A percentile compares a stretch with the other conserved stretches of the same genome.
These are phyloP conservation scores for Psilocybe sp. DNA, from an alignment of 768 basidiomycete species.

Conservation along the genomic window DNA sequence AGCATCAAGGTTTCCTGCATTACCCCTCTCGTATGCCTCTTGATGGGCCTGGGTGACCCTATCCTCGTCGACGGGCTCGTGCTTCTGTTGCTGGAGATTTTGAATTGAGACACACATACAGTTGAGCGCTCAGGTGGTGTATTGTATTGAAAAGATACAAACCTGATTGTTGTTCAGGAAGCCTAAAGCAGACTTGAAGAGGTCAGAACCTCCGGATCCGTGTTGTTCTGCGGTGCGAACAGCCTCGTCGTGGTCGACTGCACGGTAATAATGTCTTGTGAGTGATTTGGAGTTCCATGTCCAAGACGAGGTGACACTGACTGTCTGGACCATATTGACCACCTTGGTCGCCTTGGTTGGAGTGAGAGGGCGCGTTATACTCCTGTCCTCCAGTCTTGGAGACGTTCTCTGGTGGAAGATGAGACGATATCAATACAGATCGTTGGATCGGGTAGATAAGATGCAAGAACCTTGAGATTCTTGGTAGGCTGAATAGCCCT, in stretches of 20 bases:
- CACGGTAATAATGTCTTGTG: neutral
- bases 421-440: slow-evolving; percentile 18
- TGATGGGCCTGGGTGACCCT: slow-evolving; percentile 59
- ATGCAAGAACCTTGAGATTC: slow-evolving; percentile 34
- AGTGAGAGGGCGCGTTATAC: slow-evolving; percentile 56
- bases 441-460: slow-evolving; percentile 9
- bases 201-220: slow-evolving; percentile 52
- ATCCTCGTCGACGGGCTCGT: slow-evolving; percentile 65
- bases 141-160: neutral
- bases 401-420: slow-evolving; percentile 33
- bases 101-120: neutral
- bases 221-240: slow-evolving; percentile 51
- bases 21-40: slow-evolving; percentile 55
- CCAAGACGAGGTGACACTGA: slow-evolving; percentile 14
- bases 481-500: slow-evolving; percentile 56
- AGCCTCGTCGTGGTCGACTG: slow-evolving; percentile 63
- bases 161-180: slow-evolving; percentile 55
- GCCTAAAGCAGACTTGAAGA: slow-evolving; percentile 55
- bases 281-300: neutral
- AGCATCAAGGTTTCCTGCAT: slow-evolving; percentile 53
- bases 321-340: slow-evolving; percentile 23
- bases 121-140: neutral
- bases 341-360: slow-evolving; percentile 20
- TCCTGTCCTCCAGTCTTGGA: slow-evolving; percentile 63
- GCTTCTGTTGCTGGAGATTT: slow-evolving; percentile 43